Evolutionary conservation across 2,329 filamentous ascomycete genomes (phyloP).

Genomic region (Calonectria pseudoreteaudii): DNA sequence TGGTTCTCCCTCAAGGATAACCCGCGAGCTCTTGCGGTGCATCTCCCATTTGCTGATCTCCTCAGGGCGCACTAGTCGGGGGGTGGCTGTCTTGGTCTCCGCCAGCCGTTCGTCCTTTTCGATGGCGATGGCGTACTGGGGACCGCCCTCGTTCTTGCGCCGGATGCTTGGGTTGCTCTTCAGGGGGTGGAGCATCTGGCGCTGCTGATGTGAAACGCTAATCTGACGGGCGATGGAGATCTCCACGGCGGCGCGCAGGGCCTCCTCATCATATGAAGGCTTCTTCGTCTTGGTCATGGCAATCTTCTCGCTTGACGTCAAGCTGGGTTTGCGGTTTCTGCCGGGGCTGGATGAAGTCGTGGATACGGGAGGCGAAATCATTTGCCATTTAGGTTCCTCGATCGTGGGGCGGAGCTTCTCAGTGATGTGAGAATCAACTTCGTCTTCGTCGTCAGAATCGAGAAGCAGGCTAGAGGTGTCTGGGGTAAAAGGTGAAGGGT

Average conservation of each 20-base stretch:
- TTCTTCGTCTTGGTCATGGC: constrained; percentile 20
- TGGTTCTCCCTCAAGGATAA: constrained; percentile 59
- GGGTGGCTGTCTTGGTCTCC: constrained; percentile 57
- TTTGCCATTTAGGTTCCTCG: constrained; percentile 60
- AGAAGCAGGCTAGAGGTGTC: constrained; percentile 46
- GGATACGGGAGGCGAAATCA: constrained; percentile 55
- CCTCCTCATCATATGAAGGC: constrained; percentile 38
- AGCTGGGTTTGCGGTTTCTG: constrained; percentile 26
- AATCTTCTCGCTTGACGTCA: constrained; percentile 40
- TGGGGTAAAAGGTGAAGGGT: constrained; percentile 35
- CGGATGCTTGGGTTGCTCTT: constrained; percentile 49
- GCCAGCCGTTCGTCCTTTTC: constrained; percentile 46
- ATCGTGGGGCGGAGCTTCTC: constrained; percentile 51
- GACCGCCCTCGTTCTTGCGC: constrained; percentile 27
- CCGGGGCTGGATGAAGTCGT: constrained; percentile 42
- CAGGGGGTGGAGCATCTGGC: constrained; percentile 68
- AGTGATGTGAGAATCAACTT: constrained; percentile 41
- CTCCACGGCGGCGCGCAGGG: constrained; percentile 68
- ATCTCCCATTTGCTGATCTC: constrained; percentile 53
- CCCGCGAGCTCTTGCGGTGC: constrained; percentile 62
- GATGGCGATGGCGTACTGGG: constrained; percentile 32
- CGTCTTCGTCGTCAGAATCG: constrained; percentile 53
- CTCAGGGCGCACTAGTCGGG: constrained; percentile 57
- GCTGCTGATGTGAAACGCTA: constrained; percentile 72
- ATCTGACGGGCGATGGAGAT: constrained; percentile 77